Evolutionary conservation across 1,284 basidiomycete genomes (phyloP).

Genomic region (Microbotryum silenes-acaulis): DNA sequence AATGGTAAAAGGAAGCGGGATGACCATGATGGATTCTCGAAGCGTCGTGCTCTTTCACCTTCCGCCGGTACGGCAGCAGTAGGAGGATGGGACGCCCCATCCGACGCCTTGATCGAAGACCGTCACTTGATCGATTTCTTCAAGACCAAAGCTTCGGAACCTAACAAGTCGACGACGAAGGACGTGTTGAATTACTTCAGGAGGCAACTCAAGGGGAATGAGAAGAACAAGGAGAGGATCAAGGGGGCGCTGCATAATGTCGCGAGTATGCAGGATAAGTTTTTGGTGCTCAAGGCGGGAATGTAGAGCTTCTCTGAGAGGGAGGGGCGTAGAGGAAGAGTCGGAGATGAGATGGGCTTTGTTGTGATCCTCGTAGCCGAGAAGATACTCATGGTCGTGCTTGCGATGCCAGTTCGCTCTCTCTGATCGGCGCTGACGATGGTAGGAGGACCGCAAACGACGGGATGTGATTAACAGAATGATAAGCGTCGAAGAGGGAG

Average conservation of each 20-base stretch:
- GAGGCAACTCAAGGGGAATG: conserved; percentile 56
- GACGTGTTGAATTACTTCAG: conserved; percentile 67
- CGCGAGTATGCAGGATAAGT: conserved; percentile 58
- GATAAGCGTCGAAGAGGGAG: too few species aligned
- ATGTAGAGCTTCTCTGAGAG: conserved; percentile 2
- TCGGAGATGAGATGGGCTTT: too few species aligned
- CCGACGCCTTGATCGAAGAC: conserved; percentile 50
- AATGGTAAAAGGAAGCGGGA: conserved; percentile 22
- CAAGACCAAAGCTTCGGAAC: conserved; percentile 49
- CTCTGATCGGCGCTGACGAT: too few species aligned
- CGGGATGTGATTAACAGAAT: too few species aligned
- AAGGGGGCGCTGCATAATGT: conserved; percentile 67
- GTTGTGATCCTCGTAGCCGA: too few species aligned
- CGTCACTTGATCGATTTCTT: conserved; percentile 64
- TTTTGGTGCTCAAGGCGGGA: conserved; percentile 45
- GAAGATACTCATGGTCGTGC: too few species aligned
- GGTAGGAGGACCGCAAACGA: too few species aligned
- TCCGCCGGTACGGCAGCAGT: conserved; percentile 38
- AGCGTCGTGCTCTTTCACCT: conserved; percentile 37
- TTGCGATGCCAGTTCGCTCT: too few species aligned
- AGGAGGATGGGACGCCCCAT: neutral
- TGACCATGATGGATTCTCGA: conserved; percentile 2
- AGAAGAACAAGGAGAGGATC: conserved; percentile 59
- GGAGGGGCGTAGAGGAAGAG: too few species aligned
- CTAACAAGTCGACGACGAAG: conserved; percentile 43